Base-by-base conservation (phyloP, 192 early-diverging fungal species). In the Coemansia furcata region DNA sequence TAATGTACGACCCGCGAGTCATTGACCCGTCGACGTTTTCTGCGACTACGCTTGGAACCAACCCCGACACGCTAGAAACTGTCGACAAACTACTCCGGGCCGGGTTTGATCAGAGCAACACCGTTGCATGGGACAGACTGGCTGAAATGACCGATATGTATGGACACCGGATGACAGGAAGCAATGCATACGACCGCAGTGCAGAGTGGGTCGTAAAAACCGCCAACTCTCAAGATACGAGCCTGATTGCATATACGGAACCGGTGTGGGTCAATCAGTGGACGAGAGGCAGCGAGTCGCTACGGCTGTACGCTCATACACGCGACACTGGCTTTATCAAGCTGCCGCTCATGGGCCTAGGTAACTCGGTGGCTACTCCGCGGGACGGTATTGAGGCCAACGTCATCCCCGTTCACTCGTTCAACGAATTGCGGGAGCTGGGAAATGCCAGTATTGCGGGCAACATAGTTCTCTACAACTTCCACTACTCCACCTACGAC, bases 71-170 rank as follows among this genome's bases (percentile, higher is more conserved):
- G 35, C 69, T 77, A 17, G 44, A 54, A n/a, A 54, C 57, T 3
- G 80, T 78, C 33, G 57, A 66, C 37, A 55, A 30, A 69, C 72
- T 83, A 59, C 63, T 78, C 30, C 60, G 60, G 3, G 66, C 55
- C 14, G 80, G 66, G 14, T 44, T 65, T 42, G 63, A 78, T 38
- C 36, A 33, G 23, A 67, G 52, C 67, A 84, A 78, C 65, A 84
- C 82, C 1, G 77, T 84, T 15, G 82, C 82, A 35, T 88, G 87
- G 87, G 85, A 88, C 60, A 74, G 85, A 37, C 63, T 87, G 78
- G 86, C 86, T 0, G 86, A 87, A 65, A 87, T 87, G 86, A 87
- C 86, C 0, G 86, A 87, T 30, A 68, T 86, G 63, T 87, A 73
- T 60, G 86, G 86, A 39, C 76, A 80, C 74, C 85, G 86, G 52